Evolutionary conservation across 2,329 filamentous ascomycete genomes (phyloP).

Genomic region (Cladosporium oxysporum): DNA sequence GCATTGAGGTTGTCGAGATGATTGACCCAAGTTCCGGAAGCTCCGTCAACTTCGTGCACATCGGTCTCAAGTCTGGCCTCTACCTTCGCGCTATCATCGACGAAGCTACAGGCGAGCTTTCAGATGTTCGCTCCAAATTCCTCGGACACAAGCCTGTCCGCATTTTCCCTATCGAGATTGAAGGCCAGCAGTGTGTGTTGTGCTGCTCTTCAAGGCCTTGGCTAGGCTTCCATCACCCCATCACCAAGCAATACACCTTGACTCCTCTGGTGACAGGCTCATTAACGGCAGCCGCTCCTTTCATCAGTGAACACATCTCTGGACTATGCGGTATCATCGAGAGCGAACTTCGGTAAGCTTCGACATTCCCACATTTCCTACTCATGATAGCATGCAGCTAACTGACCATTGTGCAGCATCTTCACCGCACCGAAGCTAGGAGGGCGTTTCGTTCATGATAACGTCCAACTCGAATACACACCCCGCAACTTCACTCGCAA

Average conservation of each 20-base stretch:
- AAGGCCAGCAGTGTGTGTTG: constrained; percentile 72
- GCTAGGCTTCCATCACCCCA: constrained; percentile 88
- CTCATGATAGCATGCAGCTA: not conserved
- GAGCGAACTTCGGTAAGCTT: constrained; percentile 20
- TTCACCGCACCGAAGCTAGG: constrained; percentile 87
- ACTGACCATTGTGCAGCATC: constrained; percentile 57
- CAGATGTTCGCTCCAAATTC: constrained; percentile 92
- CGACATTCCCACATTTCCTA: not conserved
- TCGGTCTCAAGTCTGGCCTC: constrained; percentile 91
- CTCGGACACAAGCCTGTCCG: constrained; percentile 87
- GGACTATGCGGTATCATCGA: constrained; percentile 38
- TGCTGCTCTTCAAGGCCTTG: constrained; percentile 92
- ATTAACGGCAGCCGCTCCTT: constrained; percentile 94
- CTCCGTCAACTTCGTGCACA: constrained; percentile 89
- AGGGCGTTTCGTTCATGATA: constrained; percentile 83
- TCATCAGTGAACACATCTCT: constrained; percentile 77
- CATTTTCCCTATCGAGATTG: constrained; percentile 86
- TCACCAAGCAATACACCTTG: constrained; percentile 85
- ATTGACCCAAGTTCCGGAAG: constrained; percentile 87
- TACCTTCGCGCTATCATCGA: constrained; percentile 94
- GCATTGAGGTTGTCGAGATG: constrained; percentile 92
- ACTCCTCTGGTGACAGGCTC: constrained; percentile 75
- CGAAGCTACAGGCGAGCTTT: constrained; percentile 91
- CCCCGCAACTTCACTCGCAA: constrained; percentile 85
- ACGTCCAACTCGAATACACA: constrained; percentile 84